Conservation (phyloP, 2,329 filamentous ascomycete genomes). For the Neodidymelliopsis sp. region DNA sequence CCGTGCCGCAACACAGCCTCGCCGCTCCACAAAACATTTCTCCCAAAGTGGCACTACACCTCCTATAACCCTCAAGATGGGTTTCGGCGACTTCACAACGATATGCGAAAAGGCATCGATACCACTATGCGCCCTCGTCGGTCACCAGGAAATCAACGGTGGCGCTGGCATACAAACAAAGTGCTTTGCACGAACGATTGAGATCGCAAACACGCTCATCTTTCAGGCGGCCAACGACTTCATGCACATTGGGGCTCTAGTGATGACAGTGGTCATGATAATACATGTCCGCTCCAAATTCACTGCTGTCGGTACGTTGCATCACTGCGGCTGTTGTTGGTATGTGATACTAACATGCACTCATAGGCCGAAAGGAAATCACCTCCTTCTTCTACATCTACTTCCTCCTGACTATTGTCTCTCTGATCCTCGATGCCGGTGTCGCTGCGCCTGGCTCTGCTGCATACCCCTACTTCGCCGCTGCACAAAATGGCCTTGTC, state of each 20-base stretch:
- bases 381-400: conserved; percentile 98
- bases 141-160: conserved; percentile 72
- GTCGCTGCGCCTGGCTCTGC: conserved; percentile 83
- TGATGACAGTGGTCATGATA: conserved; percentile 97
- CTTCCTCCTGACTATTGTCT: conserved; percentile 86
- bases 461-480: conserved; percentile 90
- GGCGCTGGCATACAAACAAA: conserved; percentile 82
- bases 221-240: conserved; percentile 92
- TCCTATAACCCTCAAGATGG: conserved; percentile 60
- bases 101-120: conserved; percentile 87
- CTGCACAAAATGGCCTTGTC: conserved; percentile 81
- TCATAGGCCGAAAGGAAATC: conserved; percentile 70
- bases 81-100: conserved; percentile 87
- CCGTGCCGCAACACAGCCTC: conserved; percentile 21
- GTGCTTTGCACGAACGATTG: conserved; percentile 94
- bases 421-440: conserved; percentile 89
- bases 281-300: conserved; percentile 97
- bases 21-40: conserved; percentile 13
- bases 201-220: conserved; percentile 97
- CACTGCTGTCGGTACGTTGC: conserved; percentile 84
- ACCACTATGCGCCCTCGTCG: conserved; percentile 86
- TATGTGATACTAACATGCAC: conserved; percentile 22
- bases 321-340: conserved; percentile 63
- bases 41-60: conserved; percentile 4
- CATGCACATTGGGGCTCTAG: conserved; percentile 87